These are phyloP conservation scores for Wallacemonas sp. DNA, from an alignment of 208 protist genomes.

Conservation along the genomic window DNA sequence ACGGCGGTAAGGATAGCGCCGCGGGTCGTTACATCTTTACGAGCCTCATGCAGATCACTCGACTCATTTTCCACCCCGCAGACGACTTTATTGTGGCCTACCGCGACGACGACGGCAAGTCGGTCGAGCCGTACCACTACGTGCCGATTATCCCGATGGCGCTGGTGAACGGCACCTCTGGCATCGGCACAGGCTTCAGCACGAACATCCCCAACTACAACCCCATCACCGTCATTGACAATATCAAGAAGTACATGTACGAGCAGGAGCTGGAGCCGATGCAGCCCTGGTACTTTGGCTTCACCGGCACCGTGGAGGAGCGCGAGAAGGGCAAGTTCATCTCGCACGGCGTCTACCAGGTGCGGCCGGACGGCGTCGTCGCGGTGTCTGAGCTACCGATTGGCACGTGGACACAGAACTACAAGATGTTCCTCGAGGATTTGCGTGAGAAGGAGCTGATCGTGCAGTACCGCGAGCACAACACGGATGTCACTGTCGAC, in stretches of 20 bases:
- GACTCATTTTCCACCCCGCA: slow-evolving; percentile 95
- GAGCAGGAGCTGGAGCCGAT: slow-evolving; percentile 80
- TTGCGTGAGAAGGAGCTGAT: slow-evolving; percentile 87
- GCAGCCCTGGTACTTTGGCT: slow-evolving; percentile 98
- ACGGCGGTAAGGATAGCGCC: slow-evolving; percentile 99
- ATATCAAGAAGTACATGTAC: slow-evolving; percentile 82
- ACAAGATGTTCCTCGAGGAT: slow-evolving; percentile 95
- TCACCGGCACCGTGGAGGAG: slow-evolving; percentile 88
- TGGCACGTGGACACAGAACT: slow-evolving; percentile 95
- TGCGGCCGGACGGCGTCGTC: slow-evolving; percentile 85
- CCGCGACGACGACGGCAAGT: slow-evolving; percentile 98
- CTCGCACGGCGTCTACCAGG: slow-evolving; percentile 53
- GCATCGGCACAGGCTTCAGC: slow-evolving; percentile 99
- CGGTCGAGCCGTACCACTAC: slow-evolving; percentile 99
- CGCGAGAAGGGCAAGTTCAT: slow-evolving; percentile 84
- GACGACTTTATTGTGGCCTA: slow-evolving; percentile 98
- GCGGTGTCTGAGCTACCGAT: slow-evolving; percentile 98
- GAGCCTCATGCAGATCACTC: slow-evolving; percentile 91
- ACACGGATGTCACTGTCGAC: slow-evolving; percentile 96
- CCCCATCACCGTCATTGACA: slow-evolving; percentile 96
- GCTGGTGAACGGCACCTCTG: slow-evolving; percentile 98
- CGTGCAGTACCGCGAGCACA: slow-evolving; percentile 96
- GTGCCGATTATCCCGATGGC: slow-evolving; percentile 99
- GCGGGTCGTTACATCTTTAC: slow-evolving; percentile 99
- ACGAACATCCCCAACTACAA: slow-evolving; percentile 98